phyloP scores from a whole-genome alignment of 2,329 filamentous ascomycete species.

The Calycina herbarum region DNA sequence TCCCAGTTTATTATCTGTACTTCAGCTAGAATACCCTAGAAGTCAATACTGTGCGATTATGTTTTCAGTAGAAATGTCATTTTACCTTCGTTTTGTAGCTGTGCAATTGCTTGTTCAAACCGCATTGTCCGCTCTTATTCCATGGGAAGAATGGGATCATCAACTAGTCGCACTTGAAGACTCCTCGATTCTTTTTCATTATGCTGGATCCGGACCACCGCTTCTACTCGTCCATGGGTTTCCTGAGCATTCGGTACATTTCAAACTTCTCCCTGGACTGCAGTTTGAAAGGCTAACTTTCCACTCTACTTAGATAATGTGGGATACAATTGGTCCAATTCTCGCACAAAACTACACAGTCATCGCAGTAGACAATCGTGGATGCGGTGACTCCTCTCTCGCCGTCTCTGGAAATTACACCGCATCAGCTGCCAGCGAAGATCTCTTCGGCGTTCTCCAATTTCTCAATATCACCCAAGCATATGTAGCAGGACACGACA shows the following conservation, averaged over 20 bases:
- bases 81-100: not conserved
- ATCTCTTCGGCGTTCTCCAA: conserved; percentile 42
- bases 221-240: conserved; percentile 52
- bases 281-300: not conserved
- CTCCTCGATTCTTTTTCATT: conserved; percentile 46
- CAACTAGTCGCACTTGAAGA: conserved; percentile 13
- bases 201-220: conserved; percentile 39
- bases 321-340: conserved; percentile 46
- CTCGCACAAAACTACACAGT: conserved; percentile 44
- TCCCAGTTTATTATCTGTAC: too few species aligned
- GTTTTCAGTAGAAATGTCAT: not conserved
- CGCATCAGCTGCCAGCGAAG: conserved; percentile 37
- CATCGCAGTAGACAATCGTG: conserved; percentile 49
- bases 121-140: not conserved
- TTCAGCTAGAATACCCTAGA: not conserved
- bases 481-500: conserved; percentile 48
- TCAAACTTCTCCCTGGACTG: conserved; percentile 27
- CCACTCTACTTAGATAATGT: not conserved
- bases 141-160: conserved; percentile 8
- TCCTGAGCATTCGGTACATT: conserved; percentile 50
- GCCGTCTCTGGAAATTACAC: not conserved
- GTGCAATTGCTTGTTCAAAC: not conserved
- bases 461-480: conserved; percentile 45
- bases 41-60: not conserved
- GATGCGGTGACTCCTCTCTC: conserved; percentile 43